Evolutionary conservation across 306 rosid genomes (phyloP).

Genomic region (Fagus crenata): DNA sequence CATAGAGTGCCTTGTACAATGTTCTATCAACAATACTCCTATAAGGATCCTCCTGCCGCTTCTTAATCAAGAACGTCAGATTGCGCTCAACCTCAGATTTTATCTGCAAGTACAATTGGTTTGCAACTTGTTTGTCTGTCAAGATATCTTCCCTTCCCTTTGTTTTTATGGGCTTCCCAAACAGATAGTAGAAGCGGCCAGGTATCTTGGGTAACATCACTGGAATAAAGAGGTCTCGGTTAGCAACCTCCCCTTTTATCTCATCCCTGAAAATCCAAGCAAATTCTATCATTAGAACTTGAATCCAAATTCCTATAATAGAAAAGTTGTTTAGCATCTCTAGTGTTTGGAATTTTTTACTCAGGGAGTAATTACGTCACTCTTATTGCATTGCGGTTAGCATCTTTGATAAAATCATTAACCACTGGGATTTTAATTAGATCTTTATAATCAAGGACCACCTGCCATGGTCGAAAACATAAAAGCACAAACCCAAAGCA

Average conservation of each 20-base stretch:
- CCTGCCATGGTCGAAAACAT: conserved; percentile 47
- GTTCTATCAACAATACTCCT: conserved; percentile 68
- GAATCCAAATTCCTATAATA: neutral
- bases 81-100: conserved; percentile 68
- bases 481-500: conserved; percentile 32
- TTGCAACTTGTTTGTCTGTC: conserved; percentile 62
- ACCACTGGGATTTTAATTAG: conserved; percentile 60
- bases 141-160: conserved; percentile 65
- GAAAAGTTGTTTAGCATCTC: neutral
- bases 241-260: conserved; percentile 59
- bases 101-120: conserved; percentile 65
- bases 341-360: neutral
- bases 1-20: conserved; percentile 43
- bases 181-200: conserved; percentile 78
- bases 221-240: conserved; percentile 34
- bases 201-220: conserved; percentile 65
- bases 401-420: conserved; percentile 34
- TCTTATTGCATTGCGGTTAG: conserved; percentile 30
- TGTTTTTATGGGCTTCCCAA: conserved; percentile 79
- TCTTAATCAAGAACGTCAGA: conserved; percentile 67
- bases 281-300: neutral
- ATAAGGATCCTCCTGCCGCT: conserved; percentile 86
- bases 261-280: conserved; percentile 40
- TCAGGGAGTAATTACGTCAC: conserved; percentile 47
- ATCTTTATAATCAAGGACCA: conserved; percentile 72